Conservation (phyloP, 2,329 filamentous ascomycete genomes). For the Aureobasidium sp. region DNA sequence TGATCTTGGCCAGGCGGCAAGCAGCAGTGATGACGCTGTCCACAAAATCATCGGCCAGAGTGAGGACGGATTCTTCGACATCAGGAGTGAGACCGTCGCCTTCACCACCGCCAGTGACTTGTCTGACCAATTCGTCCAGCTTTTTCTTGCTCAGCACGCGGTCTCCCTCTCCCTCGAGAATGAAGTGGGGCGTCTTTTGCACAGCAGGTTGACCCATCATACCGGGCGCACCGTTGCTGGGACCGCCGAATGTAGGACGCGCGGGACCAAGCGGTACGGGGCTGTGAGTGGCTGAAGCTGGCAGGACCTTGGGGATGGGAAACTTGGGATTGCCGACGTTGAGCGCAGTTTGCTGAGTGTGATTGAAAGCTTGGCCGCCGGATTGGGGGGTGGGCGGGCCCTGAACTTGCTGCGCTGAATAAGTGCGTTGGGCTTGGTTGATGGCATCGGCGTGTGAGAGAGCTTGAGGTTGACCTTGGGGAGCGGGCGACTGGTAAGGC, state of each 20-base stretch:
- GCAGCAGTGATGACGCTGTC: conserved; percentile 81
- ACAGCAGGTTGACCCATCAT: conserved; percentile 84
- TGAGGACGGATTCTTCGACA: conserved; percentile 88
- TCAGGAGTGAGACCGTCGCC: conserved; percentile 73
- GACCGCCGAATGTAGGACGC: conserved; percentile 75
- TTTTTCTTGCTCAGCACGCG: conserved; percentile 97
- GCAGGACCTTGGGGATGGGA: conserved; percentile 71
- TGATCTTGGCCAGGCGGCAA: conserved; percentile 86
- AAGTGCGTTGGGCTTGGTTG: conserved; percentile 14
- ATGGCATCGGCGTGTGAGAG: conserved; percentile 19
- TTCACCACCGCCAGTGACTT: conserved; percentile 77
- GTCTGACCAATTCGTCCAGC: conserved; percentile 85
- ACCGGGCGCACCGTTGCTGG: conserved; percentile 58
- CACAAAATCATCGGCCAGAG: conserved; percentile 87
- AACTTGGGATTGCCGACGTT: conserved; percentile 53
- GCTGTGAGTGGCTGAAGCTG: conserved; percentile 58
- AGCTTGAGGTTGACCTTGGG: conserved; percentile 19
- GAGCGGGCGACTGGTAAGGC: conserved; percentile 21
- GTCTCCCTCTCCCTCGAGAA: conserved; percentile 84
- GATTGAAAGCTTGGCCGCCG: conserved; percentile 13
- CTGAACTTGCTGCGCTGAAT: conserved; percentile 15
- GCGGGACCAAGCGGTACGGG: conserved; percentile 63
- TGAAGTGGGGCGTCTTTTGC: conserved; percentile 69
- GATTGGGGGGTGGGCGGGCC: conserved; percentile 17
- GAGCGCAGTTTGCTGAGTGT: conserved; percentile 17